Percentiles rank a stretch among this genome's conserved stretches.
Evolutionary conservation across 2,329 filamentous ascomycete genomes (phyloP).

Genomic region (Aurifilum marmelostoma): DNA sequence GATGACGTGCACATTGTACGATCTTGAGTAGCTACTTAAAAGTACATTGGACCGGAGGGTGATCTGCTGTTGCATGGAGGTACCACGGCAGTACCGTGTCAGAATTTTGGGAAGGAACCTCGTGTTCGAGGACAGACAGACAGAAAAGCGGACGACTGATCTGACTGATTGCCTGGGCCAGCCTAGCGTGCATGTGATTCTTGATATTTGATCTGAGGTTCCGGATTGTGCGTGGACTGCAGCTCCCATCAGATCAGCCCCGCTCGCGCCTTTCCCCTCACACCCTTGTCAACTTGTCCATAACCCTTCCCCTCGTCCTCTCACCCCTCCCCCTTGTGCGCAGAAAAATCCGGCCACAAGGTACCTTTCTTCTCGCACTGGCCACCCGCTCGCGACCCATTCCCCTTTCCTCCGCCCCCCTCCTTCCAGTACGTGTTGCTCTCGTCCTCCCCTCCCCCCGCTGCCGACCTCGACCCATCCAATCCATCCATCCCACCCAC

Average conservation of each 20-base stretch:
- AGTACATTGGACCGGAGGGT: background rate
- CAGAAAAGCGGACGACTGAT: background rate
- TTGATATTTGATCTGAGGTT: slow-evolving; percentile 5
- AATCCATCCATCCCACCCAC: slow-evolving; percentile 7
- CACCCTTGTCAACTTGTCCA: background rate
- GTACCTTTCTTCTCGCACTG: slow-evolving; percentile 12
- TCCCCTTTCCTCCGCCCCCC: slow-evolving; percentile 21
- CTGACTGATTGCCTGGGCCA: background rate
- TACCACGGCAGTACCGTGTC: slow-evolving; percentile 1
- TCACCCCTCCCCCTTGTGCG: background rate
- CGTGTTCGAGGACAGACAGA: slow-evolving; percentile 1
- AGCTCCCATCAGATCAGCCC: slow-evolving; percentile 5
- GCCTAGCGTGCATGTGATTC: slow-evolving; percentile 6
- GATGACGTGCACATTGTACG: background rate
- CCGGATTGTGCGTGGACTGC: background rate
- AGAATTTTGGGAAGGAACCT: background rate
- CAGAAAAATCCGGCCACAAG: slow-evolving; percentile 2
- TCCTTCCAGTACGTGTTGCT: background rate
- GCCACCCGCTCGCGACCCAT: slow-evolving; percentile 23
- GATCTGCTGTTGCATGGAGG: background rate
- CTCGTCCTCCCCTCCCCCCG: background rate
- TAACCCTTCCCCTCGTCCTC: background rate
- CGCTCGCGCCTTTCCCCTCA: background rate
- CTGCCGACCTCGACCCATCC: background rate
- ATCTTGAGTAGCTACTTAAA: background rate